These are phyloP conservation scores for Neocucurbitaria cava DNA, from an alignment of 2,329 filamentous ascomycete species.

Conservation along the genomic window DNA sequence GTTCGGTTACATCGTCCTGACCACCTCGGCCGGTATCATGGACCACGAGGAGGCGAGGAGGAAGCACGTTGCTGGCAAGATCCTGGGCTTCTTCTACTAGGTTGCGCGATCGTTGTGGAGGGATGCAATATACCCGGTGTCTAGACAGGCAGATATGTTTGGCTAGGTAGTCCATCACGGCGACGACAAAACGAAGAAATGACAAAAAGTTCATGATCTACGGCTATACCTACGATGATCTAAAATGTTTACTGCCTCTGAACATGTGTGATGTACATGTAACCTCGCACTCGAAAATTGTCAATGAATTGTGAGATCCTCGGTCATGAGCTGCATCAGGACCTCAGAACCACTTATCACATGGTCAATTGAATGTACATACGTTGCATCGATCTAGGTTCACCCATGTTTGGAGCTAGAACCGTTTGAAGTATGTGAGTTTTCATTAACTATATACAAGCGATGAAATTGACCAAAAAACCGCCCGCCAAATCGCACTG, in stretches of 20 bases:
- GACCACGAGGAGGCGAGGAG: slow-evolving; percentile 99
- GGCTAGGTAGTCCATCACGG: slow-evolving; percentile 35
- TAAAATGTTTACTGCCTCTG: neutral
- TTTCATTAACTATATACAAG: slow-evolving; percentile 19
- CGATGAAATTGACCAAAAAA: slow-evolving; percentile 2
- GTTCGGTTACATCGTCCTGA: slow-evolving; percentile 99
- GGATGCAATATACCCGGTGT: slow-evolving; percentile 40
- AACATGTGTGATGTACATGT: neutral
- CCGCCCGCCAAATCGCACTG: slow-evolving; percentile 2
- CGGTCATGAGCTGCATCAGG: too few species aligned
- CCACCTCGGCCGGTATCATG: slow-evolving; percentile 99
- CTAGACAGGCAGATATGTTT: slow-evolving; percentile 32
- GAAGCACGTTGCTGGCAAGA: slow-evolving; percentile 99
- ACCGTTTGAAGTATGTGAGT: neutral
- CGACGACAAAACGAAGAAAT: slow-evolving; percentile 39
- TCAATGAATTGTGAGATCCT: too few species aligned
- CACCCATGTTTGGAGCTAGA: too few species aligned
- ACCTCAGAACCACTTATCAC: too few species aligned
- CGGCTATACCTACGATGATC: neutral
- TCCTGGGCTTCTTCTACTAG: slow-evolving; percentile 99
- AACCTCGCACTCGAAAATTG: too few species aligned
- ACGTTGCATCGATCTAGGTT: too few species aligned
- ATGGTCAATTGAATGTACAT: too few species aligned
- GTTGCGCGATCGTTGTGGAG: slow-evolving; percentile 28
- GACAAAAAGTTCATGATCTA: slow-evolving; percentile 35